These are phyloP conservation scores for Didymella glomerata DNA, from an alignment of 2,329 filamentous ascomycete genomes.

Conservation along the genomic window DNA sequence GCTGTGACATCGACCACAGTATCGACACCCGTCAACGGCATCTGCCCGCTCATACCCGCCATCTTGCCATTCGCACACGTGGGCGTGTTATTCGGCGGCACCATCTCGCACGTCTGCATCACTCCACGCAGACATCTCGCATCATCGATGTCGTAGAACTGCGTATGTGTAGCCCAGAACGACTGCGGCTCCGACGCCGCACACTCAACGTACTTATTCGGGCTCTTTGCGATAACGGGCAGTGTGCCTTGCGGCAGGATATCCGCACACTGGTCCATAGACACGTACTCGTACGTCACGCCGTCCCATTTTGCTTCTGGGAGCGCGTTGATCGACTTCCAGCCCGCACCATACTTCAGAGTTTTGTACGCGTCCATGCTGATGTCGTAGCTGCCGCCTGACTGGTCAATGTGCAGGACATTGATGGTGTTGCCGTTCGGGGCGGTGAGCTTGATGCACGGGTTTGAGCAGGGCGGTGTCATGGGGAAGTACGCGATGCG, in stretches of 20 bases:
- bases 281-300: slow-evolving; percentile 62
- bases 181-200: slow-evolving; percentile 20
- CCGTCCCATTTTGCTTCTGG: slow-evolving; percentile 55
- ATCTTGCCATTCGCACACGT: slow-evolving; percentile 26
- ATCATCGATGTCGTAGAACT: slow-evolving; percentile 56
- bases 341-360: slow-evolving; percentile 60
- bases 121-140: slow-evolving; percentile 21
- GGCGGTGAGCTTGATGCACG: slow-evolving; percentile 65
- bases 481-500: slow-evolving; percentile 69
- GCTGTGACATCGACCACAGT: slow-evolving; percentile 29
- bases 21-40: slow-evolving; percentile 13
- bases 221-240: slow-evolving; percentile 27
- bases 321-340: slow-evolving; percentile 55
- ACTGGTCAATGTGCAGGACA: slow-evolving; percentile 67
- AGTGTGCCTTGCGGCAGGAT: slow-evolving; percentile 53
- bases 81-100: slow-evolving; percentile 27
- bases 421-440: slow-evolving; percentile 59
- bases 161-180: slow-evolving; percentile 20
- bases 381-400: slow-evolving; percentile 66
- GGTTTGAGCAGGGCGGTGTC: slow-evolving; percentile 63
- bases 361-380: slow-evolving; percentile 70
- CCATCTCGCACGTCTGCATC: slow-evolving; percentile 30
- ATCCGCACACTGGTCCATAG: slow-evolving; percentile 59
- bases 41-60: slow-evolving; percentile 24
- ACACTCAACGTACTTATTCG: slow-evolving; percentile 27